Evolutionary conservation across 192 early-diverging fungal species (phyloP).

Genomic region (Podila minutissima): DNA sequence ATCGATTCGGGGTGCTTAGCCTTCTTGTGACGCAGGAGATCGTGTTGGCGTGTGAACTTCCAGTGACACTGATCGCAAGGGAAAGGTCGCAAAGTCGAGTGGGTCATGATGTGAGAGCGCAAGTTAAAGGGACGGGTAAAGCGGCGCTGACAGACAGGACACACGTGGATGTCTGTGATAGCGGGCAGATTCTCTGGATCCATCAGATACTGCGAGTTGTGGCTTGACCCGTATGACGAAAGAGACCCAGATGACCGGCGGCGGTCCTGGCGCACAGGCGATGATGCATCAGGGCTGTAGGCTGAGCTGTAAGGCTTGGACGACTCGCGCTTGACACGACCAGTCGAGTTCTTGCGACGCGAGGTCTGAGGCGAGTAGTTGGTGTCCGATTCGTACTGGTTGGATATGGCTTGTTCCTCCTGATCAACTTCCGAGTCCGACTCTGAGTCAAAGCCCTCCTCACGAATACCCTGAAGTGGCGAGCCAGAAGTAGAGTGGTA

Average conservation of each 20-base stretch:
- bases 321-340: conserved; percentile 19
- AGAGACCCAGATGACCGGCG: conserved; percentile 33
- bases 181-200: conserved; percentile 30
- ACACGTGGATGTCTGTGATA: conserved; percentile 46
- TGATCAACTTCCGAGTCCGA: conserved; percentile 28
- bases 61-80: conserved; percentile 77
- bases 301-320: conserved; percentile 21
- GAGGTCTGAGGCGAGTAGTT: conserved; percentile 16
- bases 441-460: conserved; percentile 30
- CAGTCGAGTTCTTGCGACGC: conserved; percentile 3
- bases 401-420: not conserved
- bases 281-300: conserved; percentile 11
- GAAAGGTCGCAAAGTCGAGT: conserved; percentile 79
- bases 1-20: conserved; percentile 39
- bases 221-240: conserved; percentile 13
- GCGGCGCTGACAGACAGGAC: conserved; percentile 38
- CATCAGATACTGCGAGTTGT: conserved; percentile 16
- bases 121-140: conserved; percentile 83
- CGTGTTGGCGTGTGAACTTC: conserved; percentile 90
- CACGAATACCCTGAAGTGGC: conserved; percentile 18
- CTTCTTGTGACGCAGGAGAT: conserved; percentile 81
- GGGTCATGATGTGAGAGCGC: conserved; percentile 79
- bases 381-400: conserved; percentile 11
- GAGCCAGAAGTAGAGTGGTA: not conserved
- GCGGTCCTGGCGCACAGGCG: conserved; percentile 41